These are phyloP conservation scores for Penicillium sp. DNA, from an alignment of 2,329 filamentous ascomycete genomes.

Conservation along the genomic window DNA sequence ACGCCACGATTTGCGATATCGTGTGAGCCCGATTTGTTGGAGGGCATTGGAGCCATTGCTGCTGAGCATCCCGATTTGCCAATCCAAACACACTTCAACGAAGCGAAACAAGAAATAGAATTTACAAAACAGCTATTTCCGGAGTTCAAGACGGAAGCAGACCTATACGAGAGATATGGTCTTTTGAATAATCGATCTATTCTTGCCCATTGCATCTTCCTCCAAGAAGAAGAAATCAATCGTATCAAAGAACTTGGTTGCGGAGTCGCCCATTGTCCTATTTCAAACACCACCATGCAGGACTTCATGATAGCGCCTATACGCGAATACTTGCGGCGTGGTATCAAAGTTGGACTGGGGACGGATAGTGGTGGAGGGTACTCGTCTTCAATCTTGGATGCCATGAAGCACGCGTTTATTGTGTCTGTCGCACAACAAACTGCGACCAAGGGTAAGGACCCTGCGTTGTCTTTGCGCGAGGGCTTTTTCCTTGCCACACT, in stretches of 20 bases:
- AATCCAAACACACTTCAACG: conserved; percentile 69
- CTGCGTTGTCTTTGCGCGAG: conserved; percentile 53
- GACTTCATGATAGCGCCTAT: conserved; percentile 62
- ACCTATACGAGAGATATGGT: conserved; percentile 59
- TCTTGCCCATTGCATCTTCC: conserved; percentile 67
- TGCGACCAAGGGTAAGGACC: conserved; percentile 41
- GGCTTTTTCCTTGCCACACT: conserved; percentile 62
- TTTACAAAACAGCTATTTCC: conserved; percentile 60
- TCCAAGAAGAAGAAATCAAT: conserved; percentile 58
- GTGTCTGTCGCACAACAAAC: conserved; percentile 42
- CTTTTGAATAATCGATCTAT: conserved; percentile 60
- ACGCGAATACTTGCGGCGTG: conserved; percentile 57
- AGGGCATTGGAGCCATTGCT: conserved; percentile 58
- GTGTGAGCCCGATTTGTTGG: conserved; percentile 57
- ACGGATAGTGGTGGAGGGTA: conserved; percentile 67
- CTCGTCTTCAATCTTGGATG: conserved; percentile 55
- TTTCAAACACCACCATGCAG: conserved; percentile 62
- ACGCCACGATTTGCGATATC: conserved; percentile 65
- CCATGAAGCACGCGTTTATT: conserved; percentile 55
- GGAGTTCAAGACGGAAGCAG: conserved; percentile 57
- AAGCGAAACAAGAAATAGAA: conserved; percentile 61
- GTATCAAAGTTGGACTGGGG: conserved; percentile 66
- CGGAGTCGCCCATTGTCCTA: conserved; percentile 65
- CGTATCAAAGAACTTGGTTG: conserved; percentile 52
- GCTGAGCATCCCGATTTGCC: conserved; percentile 51